Base-by-base conservation (phyloP, 306 rosid genomes). In the Herpetospermum pedunculosum region DNA sequence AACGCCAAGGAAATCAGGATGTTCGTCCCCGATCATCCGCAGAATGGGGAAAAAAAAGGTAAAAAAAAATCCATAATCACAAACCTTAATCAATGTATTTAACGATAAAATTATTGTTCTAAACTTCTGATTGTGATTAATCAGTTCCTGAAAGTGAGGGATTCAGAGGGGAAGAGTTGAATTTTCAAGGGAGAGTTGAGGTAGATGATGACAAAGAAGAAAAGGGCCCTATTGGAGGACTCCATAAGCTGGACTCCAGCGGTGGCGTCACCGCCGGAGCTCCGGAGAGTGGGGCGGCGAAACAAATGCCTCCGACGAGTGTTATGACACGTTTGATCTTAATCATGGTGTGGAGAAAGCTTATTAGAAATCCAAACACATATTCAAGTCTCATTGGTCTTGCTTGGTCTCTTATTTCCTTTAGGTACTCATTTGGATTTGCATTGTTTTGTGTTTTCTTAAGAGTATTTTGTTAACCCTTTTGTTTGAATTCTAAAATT, bases 261-360 rank as follows among this genome's bases (percentile, higher is more conserved):
- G 16, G 21, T 0, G 44, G 46, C 6, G 53, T 21, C 53, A 25
- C 62, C 3, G 32, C 57, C 11, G 69, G 46, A 59, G 44, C 78
- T 2, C 43, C 78, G 3, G 78, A 58, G 59, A 40, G 71, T 6
- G 78, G 72, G 12, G 29, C 72, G 19, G 78, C 59, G 11, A 75
- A 80, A 64, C 21, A 87, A 82, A 88, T 92, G 96, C 96, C 98
- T 11, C 92, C 98, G 30, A 81, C 98, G 0, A 90, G 97, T 71
- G 97, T 92, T 15, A 92, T 92, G 98, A 90, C 97, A 1, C 88
- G 97, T 87, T 87, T 92, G 41, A 92, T 92, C 75, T 82, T 92
- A 71, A 92, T 90, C 64, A 92, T 92, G 98, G 98, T 92, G n/a
- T 90, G 96, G 98, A 84, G 98, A 48, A 92, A 90, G 78, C 86